Evolutionary conservation across 2,329 filamentous ascomycete genomes (phyloP).

Genomic region (Ophiosphaerella korrae): DNA sequence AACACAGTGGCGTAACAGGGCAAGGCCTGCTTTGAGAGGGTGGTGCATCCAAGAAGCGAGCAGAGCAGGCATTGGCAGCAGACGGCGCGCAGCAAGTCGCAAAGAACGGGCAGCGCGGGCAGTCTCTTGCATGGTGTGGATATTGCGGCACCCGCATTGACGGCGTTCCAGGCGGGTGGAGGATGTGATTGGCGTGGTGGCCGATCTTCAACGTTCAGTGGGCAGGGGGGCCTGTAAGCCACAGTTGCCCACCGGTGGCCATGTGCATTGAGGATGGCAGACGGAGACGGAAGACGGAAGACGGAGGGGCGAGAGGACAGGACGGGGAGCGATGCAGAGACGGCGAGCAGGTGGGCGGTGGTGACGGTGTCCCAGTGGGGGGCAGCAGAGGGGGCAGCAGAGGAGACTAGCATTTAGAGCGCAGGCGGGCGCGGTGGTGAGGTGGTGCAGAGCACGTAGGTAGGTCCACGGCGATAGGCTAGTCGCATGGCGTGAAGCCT

Average conservation of each 20-base stretch:
- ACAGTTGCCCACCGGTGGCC: slow-evolving; percentile 1
- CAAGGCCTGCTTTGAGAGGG: slow-evolving; percentile 12
- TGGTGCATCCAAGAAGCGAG: slow-evolving; percentile 10
- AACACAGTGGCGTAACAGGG: slow-evolving; percentile 17
- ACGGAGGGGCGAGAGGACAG: not conserved
- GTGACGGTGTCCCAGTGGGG: too few relatives aligned
- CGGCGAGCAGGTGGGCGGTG: not conserved
- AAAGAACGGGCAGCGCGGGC: slow-evolving; percentile 18
- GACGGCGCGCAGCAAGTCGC: slow-evolving; percentile 6
- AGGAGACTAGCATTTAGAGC: not conserved
- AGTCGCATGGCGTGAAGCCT: not conserved
- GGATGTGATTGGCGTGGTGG: slow-evolving; percentile 22
- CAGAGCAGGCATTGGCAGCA: not conserved
- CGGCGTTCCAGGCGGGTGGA: slow-evolving; percentile 16
- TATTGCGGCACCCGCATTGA: slow-evolving; percentile 29
- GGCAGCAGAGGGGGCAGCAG: not conserved
- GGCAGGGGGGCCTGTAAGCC: slow-evolving; percentile 25
- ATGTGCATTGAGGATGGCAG: not conserved
- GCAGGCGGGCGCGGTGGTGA: too few relatives aligned
- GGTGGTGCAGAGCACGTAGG: too few relatives aligned
- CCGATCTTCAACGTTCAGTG: slow-evolving; percentile 24
- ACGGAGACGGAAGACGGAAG: not conserved
- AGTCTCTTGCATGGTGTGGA: slow-evolving; percentile 21
- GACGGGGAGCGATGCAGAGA: not conserved
- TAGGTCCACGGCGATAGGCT: not conserved